Percentiles rank a stretch among this genome's conserved stretches.
phyloP scores from a whole-genome alignment of 139 green algal genomes.

The Chlamydomonas sphaeroides region DNA sequence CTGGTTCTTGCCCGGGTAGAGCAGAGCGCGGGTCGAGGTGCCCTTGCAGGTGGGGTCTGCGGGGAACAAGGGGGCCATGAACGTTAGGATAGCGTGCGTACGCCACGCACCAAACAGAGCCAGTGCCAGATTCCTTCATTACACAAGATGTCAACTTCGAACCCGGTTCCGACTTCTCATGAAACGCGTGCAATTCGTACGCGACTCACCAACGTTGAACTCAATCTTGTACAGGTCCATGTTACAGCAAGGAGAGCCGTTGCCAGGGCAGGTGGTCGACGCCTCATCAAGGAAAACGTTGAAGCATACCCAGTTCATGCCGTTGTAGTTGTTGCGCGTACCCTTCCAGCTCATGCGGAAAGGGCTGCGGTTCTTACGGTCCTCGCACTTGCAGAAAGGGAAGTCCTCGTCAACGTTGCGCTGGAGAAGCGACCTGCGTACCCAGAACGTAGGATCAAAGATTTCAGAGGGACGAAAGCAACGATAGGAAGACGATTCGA shows the following conservation, averaged over 20 bases:
- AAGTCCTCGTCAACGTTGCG: neutral
- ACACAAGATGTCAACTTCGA: no score
- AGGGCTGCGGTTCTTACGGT: no score
- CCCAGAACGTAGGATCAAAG: no score
- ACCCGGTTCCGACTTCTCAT: no score
- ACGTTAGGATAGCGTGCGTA: no score
- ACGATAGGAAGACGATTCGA: no score
- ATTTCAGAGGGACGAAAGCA: neutral
- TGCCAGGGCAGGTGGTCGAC: constrained; percentile 1
- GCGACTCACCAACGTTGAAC: constrained; percentile 25
- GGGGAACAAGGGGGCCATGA: neutral
- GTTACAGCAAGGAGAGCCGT: neutral
- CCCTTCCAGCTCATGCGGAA: neutral
- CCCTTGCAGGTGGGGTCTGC: constrained; percentile 9
- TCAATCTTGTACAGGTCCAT: constrained; percentile 21
- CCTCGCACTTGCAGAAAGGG: constrained; percentile 13
- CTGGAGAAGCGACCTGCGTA: neutral
- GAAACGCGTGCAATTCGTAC: no score
- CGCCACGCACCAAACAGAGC: no score
- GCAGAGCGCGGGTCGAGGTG: neutral
- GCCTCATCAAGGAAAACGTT: neutral
- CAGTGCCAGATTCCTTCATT: no score
- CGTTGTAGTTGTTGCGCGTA: neutral
- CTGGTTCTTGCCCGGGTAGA: neutral
- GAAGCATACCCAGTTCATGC: constrained; percentile 16